Base-by-base conservation (phyloP, 1,139 yeast species). In the Arxiozyma heterogenica region DNA sequence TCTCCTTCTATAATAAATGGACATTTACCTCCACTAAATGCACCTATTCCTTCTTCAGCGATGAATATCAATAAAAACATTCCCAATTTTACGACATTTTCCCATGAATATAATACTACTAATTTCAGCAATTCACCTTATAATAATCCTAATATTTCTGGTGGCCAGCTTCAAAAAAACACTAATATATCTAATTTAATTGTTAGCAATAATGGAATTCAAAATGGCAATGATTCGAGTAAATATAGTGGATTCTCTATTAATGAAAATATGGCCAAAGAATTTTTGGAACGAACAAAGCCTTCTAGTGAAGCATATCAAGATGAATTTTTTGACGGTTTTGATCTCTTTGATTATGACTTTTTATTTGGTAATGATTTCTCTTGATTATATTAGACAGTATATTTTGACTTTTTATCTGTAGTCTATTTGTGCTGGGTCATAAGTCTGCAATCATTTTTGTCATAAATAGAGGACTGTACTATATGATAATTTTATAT, bases 261-360 rank as follows among this genome's bases (percentile, higher is more conserved):
- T 6, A 48, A 25, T 41, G 50, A 48, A 1, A 47, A 51, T 44
- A 39, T 50, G 17, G 51, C 56, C 5, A 51, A 51, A 30, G 52
- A 52, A 22, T 52, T 50, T 42, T 51, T 48, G 2, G 50, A 53
- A 27, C 30, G 47, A n/a, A 34, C 54, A 11, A 53, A 39, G 38
- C 47, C 48, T 5, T 21, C 39, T 4, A 44, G 27, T 11, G 12
- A 22, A 41, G 15, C 51, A 9, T 55, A 54, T 22, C 57, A 58
- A 49, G 55, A 65, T 17, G 64, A 62, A 1, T 55, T 61, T 18
- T 61, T 64, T 51, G 67, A 66, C 6, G 66, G 66, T 1, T 53
- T 66, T 17, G 69, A 66, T 50, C 51, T 66, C 12, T 65, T 66
- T 52, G 69, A 66, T 48, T 66, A 65, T 53, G 70, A 66, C 52